Conservation (phyloP, 176 grass and related monocot genomes). For the Oryza officinalis region DNA sequence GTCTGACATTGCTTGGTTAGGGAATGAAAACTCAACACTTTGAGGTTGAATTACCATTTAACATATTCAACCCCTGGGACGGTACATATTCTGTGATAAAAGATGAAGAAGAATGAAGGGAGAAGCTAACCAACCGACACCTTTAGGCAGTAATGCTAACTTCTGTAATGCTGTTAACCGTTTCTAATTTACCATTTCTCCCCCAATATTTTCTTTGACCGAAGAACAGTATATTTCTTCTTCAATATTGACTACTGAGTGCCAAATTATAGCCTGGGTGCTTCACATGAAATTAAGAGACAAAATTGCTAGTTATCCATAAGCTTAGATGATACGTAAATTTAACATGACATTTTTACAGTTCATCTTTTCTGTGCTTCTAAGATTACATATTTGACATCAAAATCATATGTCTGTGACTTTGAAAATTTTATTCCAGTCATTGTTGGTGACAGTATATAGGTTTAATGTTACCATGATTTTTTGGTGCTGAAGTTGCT, state of each 20-base stretch:
- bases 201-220: no score
- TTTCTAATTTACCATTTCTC: neutral
- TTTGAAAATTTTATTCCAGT: neutral
- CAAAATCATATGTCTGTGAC: constrained; percentile 5
- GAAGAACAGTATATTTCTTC: no score
- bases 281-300: neutral
- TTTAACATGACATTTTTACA: constrained; percentile 21
- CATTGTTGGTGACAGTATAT: constrained; percentile 21
- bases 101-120: neutral
- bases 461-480: neutral
- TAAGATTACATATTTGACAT: neutral
- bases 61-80: neutral
- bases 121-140: neutral
- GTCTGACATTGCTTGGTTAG: constrained; percentile 1
- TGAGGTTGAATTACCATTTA: constrained; percentile 13
- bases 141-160: neutral
- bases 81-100: neutral
- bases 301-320: neutral
- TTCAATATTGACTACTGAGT: constrained; percentile 7
- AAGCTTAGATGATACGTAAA: neutral
- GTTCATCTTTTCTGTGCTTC: neutral
- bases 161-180: neutral
- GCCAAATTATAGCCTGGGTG: neutral
- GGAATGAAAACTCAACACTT: neutral
- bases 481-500: constrained; percentile 2